Percentiles rank a stretch among this genome's conserved stretches.
phyloP scores from a whole-genome alignment of 2,329 filamentous ascomycete genomes.

The Annulohypoxylon truncatum region DNA sequence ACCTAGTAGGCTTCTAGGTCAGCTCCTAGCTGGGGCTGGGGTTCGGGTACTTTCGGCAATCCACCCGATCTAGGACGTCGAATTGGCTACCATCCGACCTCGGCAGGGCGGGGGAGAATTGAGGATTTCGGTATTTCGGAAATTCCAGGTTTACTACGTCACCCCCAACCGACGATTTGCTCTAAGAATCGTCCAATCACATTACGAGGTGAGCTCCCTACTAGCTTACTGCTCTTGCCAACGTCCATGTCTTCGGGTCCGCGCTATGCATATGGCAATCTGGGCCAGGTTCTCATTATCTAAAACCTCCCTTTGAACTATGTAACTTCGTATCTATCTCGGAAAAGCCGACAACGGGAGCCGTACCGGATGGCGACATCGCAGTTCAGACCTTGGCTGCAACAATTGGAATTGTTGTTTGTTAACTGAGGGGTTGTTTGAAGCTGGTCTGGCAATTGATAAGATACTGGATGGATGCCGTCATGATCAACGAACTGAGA shows the following conservation, averaged over 20 bases:
- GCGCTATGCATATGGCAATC: neutral
- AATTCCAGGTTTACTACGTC: conserved; percentile 35
- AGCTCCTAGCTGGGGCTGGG: conserved; percentile 8
- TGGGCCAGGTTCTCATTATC: conserved; percentile 18
- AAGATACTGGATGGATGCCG: conserved; percentile 34
- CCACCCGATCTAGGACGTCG: conserved; percentile 27
- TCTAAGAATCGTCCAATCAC: conserved; percentile 15
- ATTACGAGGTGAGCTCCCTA: neutral
- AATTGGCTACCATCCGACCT: conserved; percentile 40
- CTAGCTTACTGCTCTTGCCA: conserved; percentile 9
- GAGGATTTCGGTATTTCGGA: conserved; percentile 34
- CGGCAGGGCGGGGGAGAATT: conserved; percentile 33
- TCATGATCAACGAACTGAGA: conserved; percentile 35
- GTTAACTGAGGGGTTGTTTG: neutral
- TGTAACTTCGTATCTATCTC: conserved; percentile 21
- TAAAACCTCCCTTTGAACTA: conserved; percentile 1
- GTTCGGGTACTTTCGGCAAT: conserved; percentile 39
- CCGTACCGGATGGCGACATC: conserved; percentile 19
- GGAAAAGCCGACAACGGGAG: conserved; percentile 20
- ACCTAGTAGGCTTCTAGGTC: neutral
- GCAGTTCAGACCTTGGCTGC: neutral
- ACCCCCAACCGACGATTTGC: conserved; percentile 20
- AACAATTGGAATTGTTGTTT: neutral
- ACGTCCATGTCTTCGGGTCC: conserved; percentile 16
- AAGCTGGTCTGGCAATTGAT: conserved; percentile 10